Percentiles rank a stretch among this genome's conserved stretches.
Evolutionary conservation across 768 basidiomycete species (phyloP).

Genomic region (Hydnomerulius pinastri): DNA sequence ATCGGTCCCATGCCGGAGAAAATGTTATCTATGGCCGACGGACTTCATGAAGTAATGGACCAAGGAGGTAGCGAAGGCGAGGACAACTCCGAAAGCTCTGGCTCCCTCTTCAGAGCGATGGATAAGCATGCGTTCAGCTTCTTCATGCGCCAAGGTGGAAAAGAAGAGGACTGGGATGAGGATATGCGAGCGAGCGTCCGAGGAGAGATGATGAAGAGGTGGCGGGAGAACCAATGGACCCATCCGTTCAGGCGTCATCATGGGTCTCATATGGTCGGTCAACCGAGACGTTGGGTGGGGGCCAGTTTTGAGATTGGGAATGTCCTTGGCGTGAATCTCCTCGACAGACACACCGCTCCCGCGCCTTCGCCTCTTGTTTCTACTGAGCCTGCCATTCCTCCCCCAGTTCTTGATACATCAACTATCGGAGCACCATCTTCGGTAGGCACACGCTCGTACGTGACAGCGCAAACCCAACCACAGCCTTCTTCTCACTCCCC

Average conservation of each 20-base stretch:
- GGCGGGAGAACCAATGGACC: constrained; percentile 73
- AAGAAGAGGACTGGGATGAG: constrained; percentile 66
- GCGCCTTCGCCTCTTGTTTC: neutral
- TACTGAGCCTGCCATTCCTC: constrained; percentile 3
- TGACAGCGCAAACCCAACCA: constrained; percentile 21
- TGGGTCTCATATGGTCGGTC: neutral
- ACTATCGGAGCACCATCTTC: constrained; percentile 21
- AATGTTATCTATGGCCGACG: constrained; percentile 45
- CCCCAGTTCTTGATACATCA: constrained; percentile 14
- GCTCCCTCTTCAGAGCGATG: constrained; percentile 41
- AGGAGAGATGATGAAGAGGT: constrained; percentile 59
- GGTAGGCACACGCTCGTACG: constrained; percentile 20
- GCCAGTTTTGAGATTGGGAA: constrained; percentile 76
- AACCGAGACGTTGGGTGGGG: constrained; percentile 59
- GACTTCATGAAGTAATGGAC: constrained; percentile 18
- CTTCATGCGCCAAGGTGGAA: constrained; percentile 66
- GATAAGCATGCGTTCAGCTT: constrained; percentile 62
- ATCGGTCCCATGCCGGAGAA: constrained; percentile 78
- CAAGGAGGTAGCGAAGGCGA: constrained; percentile 35
- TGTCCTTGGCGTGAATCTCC: constrained; percentile 69
- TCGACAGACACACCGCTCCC: constrained; percentile 32
- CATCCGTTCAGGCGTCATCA: constrained; percentile 37
- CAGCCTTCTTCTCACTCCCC: constrained; percentile 11
- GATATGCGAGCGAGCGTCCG: constrained; percentile 48
- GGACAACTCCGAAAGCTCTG: constrained; percentile 38